Evolutionary conservation across 1,284 basidiomycete genomes (phyloP).

Genomic region (Cutaneotrichosporon cyanovorans): DNA sequence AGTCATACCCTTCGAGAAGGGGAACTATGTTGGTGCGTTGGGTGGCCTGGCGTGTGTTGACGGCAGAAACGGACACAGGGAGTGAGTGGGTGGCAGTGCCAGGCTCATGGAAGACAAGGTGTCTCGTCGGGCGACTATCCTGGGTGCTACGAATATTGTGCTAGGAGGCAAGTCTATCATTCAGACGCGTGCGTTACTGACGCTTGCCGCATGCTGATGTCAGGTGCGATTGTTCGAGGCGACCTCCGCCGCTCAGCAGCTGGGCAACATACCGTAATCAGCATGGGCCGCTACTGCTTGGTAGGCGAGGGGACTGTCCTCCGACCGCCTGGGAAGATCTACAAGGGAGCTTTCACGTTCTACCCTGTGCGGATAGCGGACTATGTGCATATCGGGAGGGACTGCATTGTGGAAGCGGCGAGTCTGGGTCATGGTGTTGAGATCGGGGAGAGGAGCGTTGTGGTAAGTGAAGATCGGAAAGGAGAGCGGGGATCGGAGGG

Average conservation of each 20-base stretch:
- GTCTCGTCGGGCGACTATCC: slow-evolving; percentile 83
- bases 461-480: slow-evolving; percentile 53
- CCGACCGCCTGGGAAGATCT: slow-evolving; percentile 52
- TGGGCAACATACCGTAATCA: slow-evolving; percentile 84
- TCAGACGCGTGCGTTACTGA: slow-evolving; percentile 52
- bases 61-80: slow-evolving; percentile 42
- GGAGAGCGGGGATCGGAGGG: background rate
- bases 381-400: slow-evolving; percentile 83
- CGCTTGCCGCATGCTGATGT: too few relatives aligned
- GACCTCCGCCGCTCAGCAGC: slow-evolving; percentile 58
- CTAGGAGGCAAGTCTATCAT: slow-evolving; percentile 97
- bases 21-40: slow-evolving; percentile 35
- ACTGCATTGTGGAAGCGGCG: slow-evolving; percentile 84
- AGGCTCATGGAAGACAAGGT: slow-evolving; percentile 58
- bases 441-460: slow-evolving; percentile 90
- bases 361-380: slow-evolving; percentile 97
- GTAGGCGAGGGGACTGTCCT: slow-evolving; percentile 83
- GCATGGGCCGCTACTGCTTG: slow-evolving; percentile 83
- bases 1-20: slow-evolving; percentile 39
- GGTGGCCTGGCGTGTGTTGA: background rate
- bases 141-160: slow-evolving; percentile 92
- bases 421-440: slow-evolving; percentile 89
- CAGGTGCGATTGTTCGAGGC: slow-evolving; percentile 32
- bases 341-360: slow-evolving; percentile 78
- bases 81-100: slow-evolving; percentile 22